Base-by-base conservation (phyloP, 2,329 filamentous ascomycete genomes). In the Diplodia intermedia region DNA sequence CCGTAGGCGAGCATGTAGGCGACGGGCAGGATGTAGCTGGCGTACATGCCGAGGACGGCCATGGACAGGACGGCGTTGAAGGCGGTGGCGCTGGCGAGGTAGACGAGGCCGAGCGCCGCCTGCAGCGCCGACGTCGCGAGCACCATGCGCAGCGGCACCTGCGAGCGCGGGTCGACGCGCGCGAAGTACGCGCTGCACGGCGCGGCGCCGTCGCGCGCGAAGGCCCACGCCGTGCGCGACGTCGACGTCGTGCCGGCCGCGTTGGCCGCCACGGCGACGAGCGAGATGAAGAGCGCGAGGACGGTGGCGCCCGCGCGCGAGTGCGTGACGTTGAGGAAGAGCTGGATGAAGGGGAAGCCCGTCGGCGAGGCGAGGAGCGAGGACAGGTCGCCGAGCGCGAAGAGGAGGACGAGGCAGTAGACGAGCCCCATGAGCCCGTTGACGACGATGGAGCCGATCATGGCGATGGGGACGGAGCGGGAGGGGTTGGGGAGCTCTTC, bases 351-450 rank as follows among this genome's bases (percentile, higher is more conserved):
- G 0, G 80, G 81, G 14, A 81, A 82, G 0, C 82, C 82, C 0
- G 79, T 82, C 0, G 78, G 75, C 0, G 81, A 81, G 0, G 74
- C 57, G 2, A 84, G 74, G 3, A 84, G 72, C 0, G 72, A 71
- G 0, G 81, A 73, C 1, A 84, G 74, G 23, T 78, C 73, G 0
- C 81, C 81, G 0, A 82, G 77, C 0, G 77, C 80, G 72, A 80
- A 86, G 1, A 85, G 74, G 0, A 85, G 72, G 6, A 83, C 73
- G 65, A 83, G 75, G 38, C 75, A 76, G 69, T 80, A 84, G 3
- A 75, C 74, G 1, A 85, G 74, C 3, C 82, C 83, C 57, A 85
- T 78, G 0, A 84, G 60, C 0, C 82, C 83, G 61, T 85, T 85
- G 47, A 82, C 72, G 0, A 77, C 63, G 2, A 77, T 73, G 7